A percentile compares a stretch with the other conserved stretches of the same genome.
These are phyloP conservation scores for Coemansia sp. DNA, from an alignment of 192 early-diverging fungal species.

Conservation along the genomic window DNA sequence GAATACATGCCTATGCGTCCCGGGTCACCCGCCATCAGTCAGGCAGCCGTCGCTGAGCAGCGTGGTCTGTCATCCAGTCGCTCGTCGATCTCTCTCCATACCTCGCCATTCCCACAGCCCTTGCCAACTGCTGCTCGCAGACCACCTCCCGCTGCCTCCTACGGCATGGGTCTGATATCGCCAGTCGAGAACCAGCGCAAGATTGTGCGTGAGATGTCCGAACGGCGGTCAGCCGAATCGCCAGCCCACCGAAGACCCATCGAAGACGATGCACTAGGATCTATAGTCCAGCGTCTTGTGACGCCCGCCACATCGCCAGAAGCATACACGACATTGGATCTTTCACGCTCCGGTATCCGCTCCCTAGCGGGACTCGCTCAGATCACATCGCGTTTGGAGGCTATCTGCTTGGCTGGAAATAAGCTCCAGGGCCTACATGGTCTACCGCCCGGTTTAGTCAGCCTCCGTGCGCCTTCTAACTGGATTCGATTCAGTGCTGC, in stretches of 20 bases:
- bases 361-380: slow-evolving; percentile 41
- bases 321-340: slow-evolving; percentile 41
- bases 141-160: not conserved
- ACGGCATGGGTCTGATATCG: slow-evolving; percentile 45
- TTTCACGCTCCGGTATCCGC: slow-evolving; percentile 48
- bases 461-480: slow-evolving; percentile 45
- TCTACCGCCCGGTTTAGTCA: slow-evolving; percentile 41
- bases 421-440: slow-evolving; percentile 47
- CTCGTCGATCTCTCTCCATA: slow-evolving; percentile 39
- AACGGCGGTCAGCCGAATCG: slow-evolving; percentile 27
- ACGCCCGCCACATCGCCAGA: slow-evolving; percentile 45
- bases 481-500: slow-evolving; percentile 44
- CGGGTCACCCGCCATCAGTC: slow-evolving; percentile 15
- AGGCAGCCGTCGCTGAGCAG: slow-evolving; percentile 2
- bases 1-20: slow-evolving; percentile 23
- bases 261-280: slow-evolving; percentile 47
- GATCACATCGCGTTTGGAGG: slow-evolving; percentile 44
- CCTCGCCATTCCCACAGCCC: slow-evolving; percentile 45
- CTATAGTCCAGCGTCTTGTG: slow-evolving; percentile 50
- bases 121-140: slow-evolving; percentile 19
- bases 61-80: slow-evolving; percentile 31
- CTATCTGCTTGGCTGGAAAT: slow-evolving; percentile 42
- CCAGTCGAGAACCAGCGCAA: slow-evolving; percentile 43
- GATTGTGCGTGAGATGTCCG: slow-evolving; percentile 44
- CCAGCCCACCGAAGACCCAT: slow-evolving; percentile 22